Percentiles rank a stretch among this genome's conserved stretches.
These are phyloP conservation scores for Aspergillus uvarum DNA, from an alignment of 2,329 filamentous ascomycete species.

Conservation along the genomic window DNA sequence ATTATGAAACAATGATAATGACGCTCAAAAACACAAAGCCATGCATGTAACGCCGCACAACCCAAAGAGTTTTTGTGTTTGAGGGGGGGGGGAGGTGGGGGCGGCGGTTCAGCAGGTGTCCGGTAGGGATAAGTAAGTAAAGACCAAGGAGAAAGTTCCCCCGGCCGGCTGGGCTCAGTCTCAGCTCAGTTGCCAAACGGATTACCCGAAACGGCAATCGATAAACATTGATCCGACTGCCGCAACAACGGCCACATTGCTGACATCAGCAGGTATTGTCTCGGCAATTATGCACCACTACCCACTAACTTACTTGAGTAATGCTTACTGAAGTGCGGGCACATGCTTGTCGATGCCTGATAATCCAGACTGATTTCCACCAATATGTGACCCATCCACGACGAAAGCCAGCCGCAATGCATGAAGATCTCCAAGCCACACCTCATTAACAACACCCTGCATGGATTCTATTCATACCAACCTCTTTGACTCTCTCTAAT, in stretches of 20 bases:
- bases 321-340: neutral
- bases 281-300: conserved; percentile 4
- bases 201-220: conserved; percentile 38
- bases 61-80: conserved; percentile 16
- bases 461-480: neutral
- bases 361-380: conserved; percentile 8
- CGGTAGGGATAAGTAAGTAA: neutral
- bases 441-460: neutral
- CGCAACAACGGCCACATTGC: conserved; percentile 27
- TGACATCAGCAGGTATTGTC: conserved; percentile 25
- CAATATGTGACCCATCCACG: no score
- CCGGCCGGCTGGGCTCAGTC: conserved; percentile 8
- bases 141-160: conserved; percentile 28
- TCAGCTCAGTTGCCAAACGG: conserved; percentile 16
- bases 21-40: conserved; percentile 28
- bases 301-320: no score
- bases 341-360: conserved; percentile 16
- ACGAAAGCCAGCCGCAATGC: neutral
- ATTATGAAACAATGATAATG: conserved; percentile 25
- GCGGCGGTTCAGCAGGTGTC: neutral
- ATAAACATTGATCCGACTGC: conserved; percentile 37
- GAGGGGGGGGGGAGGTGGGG: conserved; percentile 9
- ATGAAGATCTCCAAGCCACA: neutral
- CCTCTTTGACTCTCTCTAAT: neutral
- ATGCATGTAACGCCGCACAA: conserved; percentile 31